Conservation (phyloP, 257 asterid genomes). For the Solanum chaucha region DNA sequence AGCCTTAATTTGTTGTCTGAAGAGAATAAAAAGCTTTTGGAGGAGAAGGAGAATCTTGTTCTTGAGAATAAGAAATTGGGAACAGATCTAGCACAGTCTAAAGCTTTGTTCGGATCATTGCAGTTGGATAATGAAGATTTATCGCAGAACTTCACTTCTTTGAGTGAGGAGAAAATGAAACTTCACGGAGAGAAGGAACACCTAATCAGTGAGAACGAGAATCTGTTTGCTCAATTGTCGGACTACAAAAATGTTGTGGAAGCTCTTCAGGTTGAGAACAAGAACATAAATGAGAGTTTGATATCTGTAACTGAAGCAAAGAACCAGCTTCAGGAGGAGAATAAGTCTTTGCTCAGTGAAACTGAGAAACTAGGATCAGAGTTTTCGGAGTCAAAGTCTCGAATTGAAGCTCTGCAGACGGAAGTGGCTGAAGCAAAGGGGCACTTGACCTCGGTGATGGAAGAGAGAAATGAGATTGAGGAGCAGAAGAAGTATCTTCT, state of each 20-base stretch:
- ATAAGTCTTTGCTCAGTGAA: slow-evolving; percentile 27
- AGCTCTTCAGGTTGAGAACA: slow-evolving; percentile 44
- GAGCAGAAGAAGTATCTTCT: slow-evolving; percentile 35
- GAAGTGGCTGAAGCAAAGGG: slow-evolving; percentile 39
- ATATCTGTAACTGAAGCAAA: slow-evolving; percentile 39
- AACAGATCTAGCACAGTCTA: slow-evolving; percentile 43
- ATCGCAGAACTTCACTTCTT: slow-evolving; percentile 20
- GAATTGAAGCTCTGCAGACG: slow-evolving; percentile 41
- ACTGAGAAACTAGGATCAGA: slow-evolving; percentile 41
- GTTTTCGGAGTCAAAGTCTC: slow-evolving; percentile 25
- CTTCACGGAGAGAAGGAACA: slow-evolving; percentile 47
- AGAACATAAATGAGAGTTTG: slow-evolving; percentile 25
- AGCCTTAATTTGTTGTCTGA: slow-evolving; percentile 31
- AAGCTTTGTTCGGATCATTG: slow-evolving; percentile 40
- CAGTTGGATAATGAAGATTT: slow-evolving; percentile 26
- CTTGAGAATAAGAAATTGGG: slow-evolving; percentile 43
- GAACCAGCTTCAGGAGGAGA: slow-evolving; percentile 41
- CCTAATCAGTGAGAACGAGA: slow-evolving; percentile 35
- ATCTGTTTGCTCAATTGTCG: slow-evolving; percentile 34
- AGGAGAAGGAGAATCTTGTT: slow-evolving; percentile 33
- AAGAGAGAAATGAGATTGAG: slow-evolving; percentile 43
- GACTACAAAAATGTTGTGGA: slow-evolving; percentile 39
- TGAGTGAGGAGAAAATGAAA: slow-evolving; percentile 41
- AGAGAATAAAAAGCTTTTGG: slow-evolving; percentile 44
- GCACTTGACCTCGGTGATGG: slow-evolving; percentile 25